Base-by-base conservation (phyloP, 495 filamentous ascomycete genomes). In the Gamarada debralockiae region DNA sequence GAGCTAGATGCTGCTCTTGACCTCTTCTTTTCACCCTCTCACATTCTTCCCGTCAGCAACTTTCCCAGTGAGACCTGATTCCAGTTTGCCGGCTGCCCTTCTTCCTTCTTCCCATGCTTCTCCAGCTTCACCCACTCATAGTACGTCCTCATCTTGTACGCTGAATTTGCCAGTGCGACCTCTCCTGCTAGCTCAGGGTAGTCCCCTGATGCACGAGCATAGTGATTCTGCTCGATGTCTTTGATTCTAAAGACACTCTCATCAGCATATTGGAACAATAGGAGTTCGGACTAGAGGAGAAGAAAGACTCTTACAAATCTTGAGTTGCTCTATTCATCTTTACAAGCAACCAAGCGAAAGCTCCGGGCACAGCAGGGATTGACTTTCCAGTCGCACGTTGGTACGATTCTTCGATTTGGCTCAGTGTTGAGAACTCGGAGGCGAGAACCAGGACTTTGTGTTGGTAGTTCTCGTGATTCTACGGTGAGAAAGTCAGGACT, bases 381-480 rank as follows among this genome's bases (percentile, higher is more conserved):
- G 54, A 17, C 45, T 61, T 64, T 5, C 65, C 63, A 2, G 58
- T 58, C 0, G 54, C 65, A 3, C 53, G 41, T 20, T 56, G 38
- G 34, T 67, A 56, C 0, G 57, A 38, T 10, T 60, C 54, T 5
- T 52, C 53, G 14, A 69, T 40, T 36, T 67, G 58, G 3, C 14
- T 27, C 57, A 67, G 63, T 0, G 67, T 67, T 3, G 49, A 33
- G 22, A 57, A 47, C 3, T 64, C 67, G 12, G 63, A 58, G 10
- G 60, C 59, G 9, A 63, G 31, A 15, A 46, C 29, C 1, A 69
- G 45, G 8, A 36, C 51, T 29, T 59, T 63, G 31, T 63, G 59
- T 14, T 52, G 6, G 40, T 61, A 69, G 49, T 31, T 52, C 37
- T 64, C 58, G 31, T 56, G 61, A 34, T 65, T 58, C 65, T 69